These are phyloP conservation scores for Ilyonectria sp. DNA, from an alignment of 2,329 filamentous ascomycete genomes.

Conservation along the genomic window DNA sequence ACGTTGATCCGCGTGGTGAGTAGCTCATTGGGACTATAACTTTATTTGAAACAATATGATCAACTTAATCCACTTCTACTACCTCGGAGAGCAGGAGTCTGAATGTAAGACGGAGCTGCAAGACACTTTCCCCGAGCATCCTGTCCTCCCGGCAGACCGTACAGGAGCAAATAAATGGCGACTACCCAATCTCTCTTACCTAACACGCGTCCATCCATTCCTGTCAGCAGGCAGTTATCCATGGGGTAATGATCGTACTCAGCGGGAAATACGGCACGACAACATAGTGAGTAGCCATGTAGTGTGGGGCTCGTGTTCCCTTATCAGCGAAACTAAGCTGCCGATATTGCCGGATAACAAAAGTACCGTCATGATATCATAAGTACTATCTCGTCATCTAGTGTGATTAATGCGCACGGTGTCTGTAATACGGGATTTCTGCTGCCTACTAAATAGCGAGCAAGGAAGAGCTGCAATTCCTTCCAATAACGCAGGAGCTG, in stretches of 20 bases:
- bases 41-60: neutral
- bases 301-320: no score
- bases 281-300: neutral
- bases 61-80: no score
- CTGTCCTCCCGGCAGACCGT: neutral
- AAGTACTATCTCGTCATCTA: no score
- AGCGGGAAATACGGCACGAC: neutral
- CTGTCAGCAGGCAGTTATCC: neutral
- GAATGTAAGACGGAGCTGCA: no score
- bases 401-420: no score
- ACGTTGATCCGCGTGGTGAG: neutral
- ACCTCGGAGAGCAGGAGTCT: no score
- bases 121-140: no score
- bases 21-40: neutral
- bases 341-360: neutral
- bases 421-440: no score
- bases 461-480: no score
- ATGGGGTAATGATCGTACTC: neutral
- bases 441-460: no score
- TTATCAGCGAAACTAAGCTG: neutral
- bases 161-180: neutral
- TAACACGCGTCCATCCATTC: neutral
- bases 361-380: neutral
- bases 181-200: neutral
- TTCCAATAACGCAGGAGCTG: no score